Conservation (phyloP, 805 yeast genomes). For the Cyberlindnera xylosilytica region DNA sequence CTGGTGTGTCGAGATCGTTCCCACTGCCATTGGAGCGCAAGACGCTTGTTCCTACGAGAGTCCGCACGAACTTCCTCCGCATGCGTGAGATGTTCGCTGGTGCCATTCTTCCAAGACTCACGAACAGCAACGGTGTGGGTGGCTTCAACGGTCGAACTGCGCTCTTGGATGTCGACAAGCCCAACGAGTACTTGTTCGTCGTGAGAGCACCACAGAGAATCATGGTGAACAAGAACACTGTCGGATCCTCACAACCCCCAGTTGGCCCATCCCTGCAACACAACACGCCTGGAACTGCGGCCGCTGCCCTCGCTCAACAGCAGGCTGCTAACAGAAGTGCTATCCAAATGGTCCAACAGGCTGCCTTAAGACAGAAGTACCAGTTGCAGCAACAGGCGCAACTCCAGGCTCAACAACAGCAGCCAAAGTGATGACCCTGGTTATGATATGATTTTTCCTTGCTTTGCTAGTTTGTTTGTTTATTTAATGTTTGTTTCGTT, state of each 20-base stretch:
- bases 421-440: no score
- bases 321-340: conserved; percentile 14
- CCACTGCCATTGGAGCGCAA: conserved; percentile 84
- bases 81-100: conserved; percentile 94
- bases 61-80: conserved; percentile 71
- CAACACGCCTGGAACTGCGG: conserved; percentile 7
- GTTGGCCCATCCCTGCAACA: conserved; percentile 8
- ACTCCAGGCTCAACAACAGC: neutral
- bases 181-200: conserved; percentile 59
- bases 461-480: neutral
- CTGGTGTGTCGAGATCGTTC: conserved; percentile 77
- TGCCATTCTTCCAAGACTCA: conserved; percentile 66
- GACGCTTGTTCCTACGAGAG: conserved; percentile 63
- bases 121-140: conserved; percentile 58
- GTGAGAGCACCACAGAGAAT: conserved; percentile 48
- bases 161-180: conserved; percentile 66
- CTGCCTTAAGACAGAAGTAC: conserved; percentile 21
- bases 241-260: conserved; percentile 1
- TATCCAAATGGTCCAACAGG: conserved; percentile 16
- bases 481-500: no score
- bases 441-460: no score
- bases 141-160: conserved; percentile 80
- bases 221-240: conserved; percentile 5
- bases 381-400: conserved; percentile 9
- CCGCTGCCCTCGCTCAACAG: conserved; percentile 14